These are phyloP conservation scores for Kazachstania bromeliacearum DNA, from an alignment of 805 yeast genomes.

Conservation along the genomic window DNA sequence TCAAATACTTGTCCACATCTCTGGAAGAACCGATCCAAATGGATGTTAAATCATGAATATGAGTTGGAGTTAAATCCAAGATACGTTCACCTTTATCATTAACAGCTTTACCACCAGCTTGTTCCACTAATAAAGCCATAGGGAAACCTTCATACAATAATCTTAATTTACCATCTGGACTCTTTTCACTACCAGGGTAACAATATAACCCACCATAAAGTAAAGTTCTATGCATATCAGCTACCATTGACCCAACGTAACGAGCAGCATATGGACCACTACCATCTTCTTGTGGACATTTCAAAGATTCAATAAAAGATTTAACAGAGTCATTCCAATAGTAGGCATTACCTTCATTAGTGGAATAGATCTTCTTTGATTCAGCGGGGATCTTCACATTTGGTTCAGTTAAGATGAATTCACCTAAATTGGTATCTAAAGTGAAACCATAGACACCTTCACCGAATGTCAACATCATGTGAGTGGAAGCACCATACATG, in stretches of 20 bases:
- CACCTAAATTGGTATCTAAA: constrained; percentile 84
- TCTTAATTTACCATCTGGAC: constrained; percentile 83
- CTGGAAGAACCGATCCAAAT: constrained; percentile 85
- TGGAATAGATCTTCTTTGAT: constrained; percentile 68
- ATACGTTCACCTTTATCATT: constrained; percentile 87
- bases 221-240: constrained; percentile 93
- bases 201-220: constrained; percentile 91
- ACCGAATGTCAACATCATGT: constrained; percentile 85
- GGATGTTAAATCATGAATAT: constrained; percentile 86
- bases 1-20: constrained; percentile 64
- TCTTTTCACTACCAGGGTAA: constrained; percentile 85
- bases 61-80: constrained; percentile 73
- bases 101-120: constrained; percentile 90
- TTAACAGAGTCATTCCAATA: constrained; percentile 74
- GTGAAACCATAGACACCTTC: constrained; percentile 91
- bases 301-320: constrained; percentile 61
- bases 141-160: constrained; percentile 94
- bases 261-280: constrained; percentile 83
- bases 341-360: constrained; percentile 86
- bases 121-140: constrained; percentile 91
- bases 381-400: constrained; percentile 53
- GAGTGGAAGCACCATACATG: constrained; percentile 97
- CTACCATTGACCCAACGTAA: constrained; percentile 97
- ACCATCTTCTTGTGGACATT: constrained; percentile 55
- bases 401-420: constrained; percentile 86